A percentile compares a stretch with the other conserved stretches of the same genome.
Conservation (phyloP, 139 green algal genomes). For the Gonium pectorale region DNA sequence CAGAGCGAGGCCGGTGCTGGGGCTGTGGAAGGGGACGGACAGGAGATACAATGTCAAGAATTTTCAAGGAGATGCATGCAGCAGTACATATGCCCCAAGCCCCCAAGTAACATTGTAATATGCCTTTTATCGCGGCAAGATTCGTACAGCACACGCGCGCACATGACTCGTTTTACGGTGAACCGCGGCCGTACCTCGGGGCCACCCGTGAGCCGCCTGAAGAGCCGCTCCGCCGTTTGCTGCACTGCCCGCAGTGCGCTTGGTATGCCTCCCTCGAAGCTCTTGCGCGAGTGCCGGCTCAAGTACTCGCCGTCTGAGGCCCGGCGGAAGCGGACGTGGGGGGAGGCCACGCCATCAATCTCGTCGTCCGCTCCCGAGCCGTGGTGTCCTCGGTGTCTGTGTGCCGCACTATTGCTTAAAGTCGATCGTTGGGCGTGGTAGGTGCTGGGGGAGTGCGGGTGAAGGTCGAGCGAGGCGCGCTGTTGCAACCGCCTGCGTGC, state of each 20-base stretch:
- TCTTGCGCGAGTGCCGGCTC: not conserved
- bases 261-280: not conserved
- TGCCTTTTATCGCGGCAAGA: too few species aligned
- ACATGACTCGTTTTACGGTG: too few species aligned
- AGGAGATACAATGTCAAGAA: not conserved
- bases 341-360: too few species aligned
- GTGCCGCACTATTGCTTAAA: too few species aligned
- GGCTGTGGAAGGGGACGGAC: not conserved
- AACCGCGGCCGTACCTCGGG: too few species aligned
- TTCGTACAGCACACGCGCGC: too few species aligned
- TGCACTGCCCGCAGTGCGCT: not conserved
- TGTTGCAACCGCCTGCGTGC: not conserved
- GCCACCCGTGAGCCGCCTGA: not conserved
- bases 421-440: too few species aligned
- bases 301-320: slow-evolving; percentile 25
- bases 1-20: slow-evolving; percentile 1
- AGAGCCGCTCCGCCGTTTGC: slow-evolving; percentile 8
- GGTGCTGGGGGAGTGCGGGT: not conserved
- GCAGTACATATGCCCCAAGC: too few species aligned
- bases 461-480: slow-evolving; percentile 7
- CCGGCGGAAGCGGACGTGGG: not conserved
- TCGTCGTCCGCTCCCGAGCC: too few species aligned
- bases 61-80: not conserved
- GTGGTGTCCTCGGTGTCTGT: too few species aligned
- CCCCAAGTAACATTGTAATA: too few species aligned